A percentile compares a stretch with the other conserved stretches of the same genome.
Conservation (phyloP, 2,329 filamentous ascomycete species). For the Endothia cerciana region DNA sequence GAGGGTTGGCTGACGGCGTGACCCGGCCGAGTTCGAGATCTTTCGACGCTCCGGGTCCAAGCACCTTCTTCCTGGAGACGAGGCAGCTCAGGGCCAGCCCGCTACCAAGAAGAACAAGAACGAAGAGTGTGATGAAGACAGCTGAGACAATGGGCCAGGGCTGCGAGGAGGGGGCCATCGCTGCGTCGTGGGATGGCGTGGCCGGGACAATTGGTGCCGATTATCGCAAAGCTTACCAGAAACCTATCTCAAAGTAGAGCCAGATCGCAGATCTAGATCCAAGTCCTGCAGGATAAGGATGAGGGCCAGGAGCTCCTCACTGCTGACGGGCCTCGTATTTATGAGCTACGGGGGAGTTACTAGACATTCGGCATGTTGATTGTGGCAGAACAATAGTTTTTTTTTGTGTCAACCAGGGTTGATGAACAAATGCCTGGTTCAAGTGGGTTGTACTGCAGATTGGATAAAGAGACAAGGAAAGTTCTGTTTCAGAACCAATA, state of each 20-base stretch:
- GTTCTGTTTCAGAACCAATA: not conserved
- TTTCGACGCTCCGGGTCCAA: too few relatives aligned
- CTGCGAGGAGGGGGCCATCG: not conserved
- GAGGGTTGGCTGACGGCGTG: not conserved
- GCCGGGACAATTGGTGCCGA: not conserved
- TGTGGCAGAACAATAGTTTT: not conserved
- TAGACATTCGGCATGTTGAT: too few relatives aligned
- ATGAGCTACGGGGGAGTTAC: not conserved
- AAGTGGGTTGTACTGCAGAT: not conserved
- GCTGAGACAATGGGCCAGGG: slow-evolving; percentile 1
- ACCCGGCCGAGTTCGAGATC: not conserved
- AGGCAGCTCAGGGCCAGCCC: slow-evolving; percentile 2
- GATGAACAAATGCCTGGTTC: not conserved
- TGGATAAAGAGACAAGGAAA: not conserved
- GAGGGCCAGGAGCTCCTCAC: not conserved
- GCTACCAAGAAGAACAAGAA: not conserved
- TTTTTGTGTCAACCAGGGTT: not conserved
- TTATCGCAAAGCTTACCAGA: not conserved
- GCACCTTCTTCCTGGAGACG: not conserved
- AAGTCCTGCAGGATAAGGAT: not conserved
- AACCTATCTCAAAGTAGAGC: not conserved
- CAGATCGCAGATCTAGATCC: not conserved
- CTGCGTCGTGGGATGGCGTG: not conserved
- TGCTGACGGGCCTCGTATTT: not conserved
- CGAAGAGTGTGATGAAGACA: slow-evolving; percentile 12